These are phyloP conservation scores for Ormosia semicastrata DNA, from an alignment of 306 rosid species.

Conservation along the genomic window DNA sequence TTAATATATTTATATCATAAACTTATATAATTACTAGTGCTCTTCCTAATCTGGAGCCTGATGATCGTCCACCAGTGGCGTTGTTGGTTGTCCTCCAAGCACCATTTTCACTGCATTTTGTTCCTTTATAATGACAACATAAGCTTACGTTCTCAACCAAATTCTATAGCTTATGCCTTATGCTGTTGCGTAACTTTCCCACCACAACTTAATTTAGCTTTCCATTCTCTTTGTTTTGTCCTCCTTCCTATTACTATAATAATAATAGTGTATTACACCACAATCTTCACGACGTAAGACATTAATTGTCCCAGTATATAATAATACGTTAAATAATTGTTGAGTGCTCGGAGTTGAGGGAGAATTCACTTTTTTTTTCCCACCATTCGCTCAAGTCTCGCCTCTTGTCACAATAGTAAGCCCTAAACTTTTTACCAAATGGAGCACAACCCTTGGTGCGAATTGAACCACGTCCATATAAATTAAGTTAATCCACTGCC, in stretches of 20 bases:
- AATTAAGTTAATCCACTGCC: neutral
- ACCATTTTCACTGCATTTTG: neutral
- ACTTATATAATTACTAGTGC: too few species aligned
- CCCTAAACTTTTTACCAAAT: neutral
- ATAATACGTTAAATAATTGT: neutral
- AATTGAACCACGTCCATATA: neutral
- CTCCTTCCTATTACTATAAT: neutral
- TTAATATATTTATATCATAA: too few species aligned
- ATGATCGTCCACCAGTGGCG: too few species aligned
- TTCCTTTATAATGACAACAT: neutral
- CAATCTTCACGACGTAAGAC: neutral
- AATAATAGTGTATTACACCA: neutral
- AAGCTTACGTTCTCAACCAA: neutral
- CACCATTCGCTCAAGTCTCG: neutral
- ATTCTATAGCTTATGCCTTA: neutral
- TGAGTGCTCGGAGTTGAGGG: neutral
- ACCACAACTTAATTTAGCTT: neutral
- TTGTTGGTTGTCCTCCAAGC: constrained; percentile 3
- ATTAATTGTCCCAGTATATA: neutral
- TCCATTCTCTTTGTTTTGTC: neutral
- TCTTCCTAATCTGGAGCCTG: too few species aligned
- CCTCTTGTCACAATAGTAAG: neutral
- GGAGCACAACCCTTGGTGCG: constrained; percentile 15
- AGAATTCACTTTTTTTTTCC: neutral
- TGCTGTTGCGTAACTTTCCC: neutral